Base-by-base conservation (phyloP, 768 basidiomycete species). In the Suillus decipiens region DNA sequence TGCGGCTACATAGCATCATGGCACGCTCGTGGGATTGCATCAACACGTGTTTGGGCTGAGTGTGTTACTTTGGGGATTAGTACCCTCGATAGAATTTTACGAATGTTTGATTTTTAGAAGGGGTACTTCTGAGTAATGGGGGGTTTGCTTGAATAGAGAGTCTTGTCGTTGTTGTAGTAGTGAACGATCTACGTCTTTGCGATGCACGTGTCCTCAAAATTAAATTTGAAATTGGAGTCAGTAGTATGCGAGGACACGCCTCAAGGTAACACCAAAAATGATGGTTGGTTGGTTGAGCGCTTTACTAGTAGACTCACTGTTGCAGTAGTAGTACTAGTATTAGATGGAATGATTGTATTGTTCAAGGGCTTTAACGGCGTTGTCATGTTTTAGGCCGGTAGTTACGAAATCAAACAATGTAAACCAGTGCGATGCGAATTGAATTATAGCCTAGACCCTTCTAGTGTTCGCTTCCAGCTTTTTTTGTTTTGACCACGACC, bases 371-470 rank as follows among this genome's bases (percentile, higher is more conserved):
- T 28, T 28, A 28, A 28, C 51, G 31, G 31, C 31, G 51, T 50
- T 58, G 51, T 36, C 34, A 36, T 6, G 33, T 19, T 19, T n/a
- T 34, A 62, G 59, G 36, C 70, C 65, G 62, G 62, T 56, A 39
- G 66, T 76, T 76, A 75, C 74, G 74, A 75, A 69, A 75, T 67
- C 55, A 64, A 64, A 68, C 63, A 50, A 63, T 68, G 60, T 59
- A 74, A 75, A 75, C 75, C 75, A 71, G 74, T 76, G 73, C 73
- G 56, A 61, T n/a, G 61, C 59, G 51, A 45, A 59, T 31, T 41
- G 36, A 51, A 51, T 51, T 24, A 47, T 47, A 24, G 24, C n/a
- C 31, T 9, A 22, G 31, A 22, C 54, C 54, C 36, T 55, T 31
- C 50, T 51, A 51, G 50, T 39, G 15, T 24, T 41, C 43, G 63